phyloP scores from a whole-genome alignment of 768 basidiomycete genomes.

The Podaxis sp. region DNA sequence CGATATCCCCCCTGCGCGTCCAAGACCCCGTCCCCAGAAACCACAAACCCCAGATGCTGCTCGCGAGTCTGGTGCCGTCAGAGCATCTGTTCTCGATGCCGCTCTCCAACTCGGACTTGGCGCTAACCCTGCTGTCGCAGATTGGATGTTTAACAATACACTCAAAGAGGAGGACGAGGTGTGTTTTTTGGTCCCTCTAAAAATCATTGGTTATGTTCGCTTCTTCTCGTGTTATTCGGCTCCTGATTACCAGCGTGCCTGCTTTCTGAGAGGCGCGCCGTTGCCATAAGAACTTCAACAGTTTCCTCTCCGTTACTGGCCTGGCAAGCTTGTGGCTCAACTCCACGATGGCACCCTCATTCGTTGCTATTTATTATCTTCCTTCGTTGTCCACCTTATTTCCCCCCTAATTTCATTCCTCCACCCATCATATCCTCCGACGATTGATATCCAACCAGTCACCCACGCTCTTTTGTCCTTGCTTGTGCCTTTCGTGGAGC shows the following conservation, averaged over 20 bases:
- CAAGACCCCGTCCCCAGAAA: constrained; percentile 3
- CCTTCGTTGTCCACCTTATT: constrained; percentile 2
- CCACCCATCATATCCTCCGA: background rate
- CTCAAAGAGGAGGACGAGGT: constrained; percentile 53
- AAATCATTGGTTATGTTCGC: background rate
- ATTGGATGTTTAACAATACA: constrained; percentile 73
- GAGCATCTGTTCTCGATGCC: constrained; percentile 74
- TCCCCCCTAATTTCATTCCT: background rate
- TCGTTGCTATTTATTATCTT: background rate
- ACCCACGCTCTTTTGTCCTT: background rate
- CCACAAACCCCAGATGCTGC: constrained; percentile 14
- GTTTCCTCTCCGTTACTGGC: background rate
- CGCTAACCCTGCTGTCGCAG: constrained; percentile 55
- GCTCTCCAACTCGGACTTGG: constrained; percentile 69
- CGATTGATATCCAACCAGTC: background rate
- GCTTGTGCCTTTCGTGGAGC: background rate
- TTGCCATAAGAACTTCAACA: background rate
- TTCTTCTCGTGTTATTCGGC: constrained; percentile 4
- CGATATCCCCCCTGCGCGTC: constrained; percentile 1
- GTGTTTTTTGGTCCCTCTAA: constrained; percentile 5
- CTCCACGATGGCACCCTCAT: background rate
- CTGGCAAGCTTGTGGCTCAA: background rate
- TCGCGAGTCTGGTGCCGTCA: constrained; percentile 58
- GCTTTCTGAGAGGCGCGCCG: background rate
- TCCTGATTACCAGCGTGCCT: background rate